Base-by-base conservation (phyloP, 495 filamentous ascomycete species). In the Xylaria venustula region DNA sequence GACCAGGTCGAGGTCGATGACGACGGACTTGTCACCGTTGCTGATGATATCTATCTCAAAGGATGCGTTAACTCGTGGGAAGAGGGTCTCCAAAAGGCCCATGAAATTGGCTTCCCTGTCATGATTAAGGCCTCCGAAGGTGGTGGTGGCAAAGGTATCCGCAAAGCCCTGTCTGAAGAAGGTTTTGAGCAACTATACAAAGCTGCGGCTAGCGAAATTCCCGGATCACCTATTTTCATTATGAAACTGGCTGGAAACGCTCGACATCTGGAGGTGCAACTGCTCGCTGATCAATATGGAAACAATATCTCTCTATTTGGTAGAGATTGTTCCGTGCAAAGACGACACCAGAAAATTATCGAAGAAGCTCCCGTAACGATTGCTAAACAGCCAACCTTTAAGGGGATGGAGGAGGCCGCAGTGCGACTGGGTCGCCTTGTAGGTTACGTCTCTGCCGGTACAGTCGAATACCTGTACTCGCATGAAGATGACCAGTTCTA, bases 41-140 rank as follows among this genome's bases (percentile, higher is more conserved):
- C 87, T 34, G 90, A 93, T 44, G 81, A 92, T 7, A 71, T 96
- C 53, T 99, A 99, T 75, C 83, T 87, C 64, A 88, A 93, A 74
- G 95, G 94, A 51, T 98, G 95, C 74, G 95, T 93, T 41, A 83
- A 83, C 71, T 90, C 88, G 11, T 90, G 90, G 62, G 78, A 96
- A 73, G 93, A 99, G 72, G 94, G 92, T 77, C 83, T 99, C 41
- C 79, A 81, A 66, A 92, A 90, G 73, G 94, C 94, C 44, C 84
- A 80, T 68, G 83, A 92, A 71, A 99, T 99, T 70, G 94, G 94
- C 48, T 98, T 98, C 78, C 94, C 94, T 11, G 90, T 99, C 75
- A 99, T 99, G 94, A 89, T 99, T 69, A 99, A 99, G 80, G 94
- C 94, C 19, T 98, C 94, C n/a, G 94, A 99, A 81, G 94, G 94